Evolutionary conservation across 164 flowering plant species (phyloP).

Genomic region (Paratinospora sagittata): DNA sequence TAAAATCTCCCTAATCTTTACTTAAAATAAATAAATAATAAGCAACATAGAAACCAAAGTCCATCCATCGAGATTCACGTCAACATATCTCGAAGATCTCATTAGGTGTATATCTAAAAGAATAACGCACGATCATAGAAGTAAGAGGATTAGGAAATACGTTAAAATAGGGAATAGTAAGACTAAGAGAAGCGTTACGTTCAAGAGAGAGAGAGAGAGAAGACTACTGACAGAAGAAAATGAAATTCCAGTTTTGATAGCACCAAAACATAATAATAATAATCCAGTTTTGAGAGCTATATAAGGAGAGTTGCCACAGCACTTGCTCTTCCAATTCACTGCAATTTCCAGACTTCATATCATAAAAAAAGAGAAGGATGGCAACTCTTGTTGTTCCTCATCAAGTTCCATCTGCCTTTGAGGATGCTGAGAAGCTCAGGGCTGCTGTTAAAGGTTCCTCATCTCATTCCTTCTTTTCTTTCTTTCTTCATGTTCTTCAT

Average conservation of each 20-base stretch:
- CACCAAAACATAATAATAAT: too few species aligned
- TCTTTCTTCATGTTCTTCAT: neutral
- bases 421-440: slow-evolving; percentile 9
- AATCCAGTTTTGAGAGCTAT: neutral
- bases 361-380: neutral
- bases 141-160: too few species aligned
- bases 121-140: neutral
- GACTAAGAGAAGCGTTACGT: neutral
- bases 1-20: too few species aligned
- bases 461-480: neutral
- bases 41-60: neutral
- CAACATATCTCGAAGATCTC: neutral
- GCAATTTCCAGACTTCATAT: neutral
- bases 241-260: too few species aligned
- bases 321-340: neutral
- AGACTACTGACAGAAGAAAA: too few species aligned
- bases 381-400: slow-evolving; percentile 6
- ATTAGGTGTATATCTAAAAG: neutral
- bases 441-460: slow-evolving; percentile 8
- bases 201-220: too few species aligned
- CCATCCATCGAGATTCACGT: neutral
- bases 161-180: neutral
- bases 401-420: slow-evolving; percentile 2
- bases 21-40: too few species aligned
- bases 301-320: neutral